These are phyloP conservation scores for Mariannaea elegans DNA, from an alignment of 2,329 filamentous ascomycete genomes.

Conservation along the genomic window DNA sequence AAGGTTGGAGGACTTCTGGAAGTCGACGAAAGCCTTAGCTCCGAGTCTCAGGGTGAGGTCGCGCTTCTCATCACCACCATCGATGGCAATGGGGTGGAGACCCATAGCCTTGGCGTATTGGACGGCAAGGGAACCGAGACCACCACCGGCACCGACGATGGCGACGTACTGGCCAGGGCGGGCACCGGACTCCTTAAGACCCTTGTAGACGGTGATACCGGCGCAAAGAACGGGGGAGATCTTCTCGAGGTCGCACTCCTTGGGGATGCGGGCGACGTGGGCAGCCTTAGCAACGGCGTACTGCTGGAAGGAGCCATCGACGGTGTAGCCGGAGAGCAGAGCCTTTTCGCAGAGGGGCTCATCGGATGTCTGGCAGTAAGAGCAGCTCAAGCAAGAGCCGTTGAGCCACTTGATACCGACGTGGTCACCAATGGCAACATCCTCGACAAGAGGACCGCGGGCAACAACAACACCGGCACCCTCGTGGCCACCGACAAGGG, in stretches of 20 bases:
- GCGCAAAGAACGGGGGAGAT: constrained; percentile 85
- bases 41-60: constrained; percentile 76
- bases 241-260: constrained; percentile 78
- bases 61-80: constrained; percentile 83
- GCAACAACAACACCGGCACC: constrained; percentile 86
- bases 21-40: constrained; percentile 81
- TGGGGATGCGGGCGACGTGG: constrained; percentile 83
- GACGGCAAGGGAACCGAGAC: constrained; percentile 78
- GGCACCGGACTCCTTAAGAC: constrained; percentile 83
- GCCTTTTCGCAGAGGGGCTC: constrained; percentile 84
- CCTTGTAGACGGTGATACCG: constrained; percentile 90
- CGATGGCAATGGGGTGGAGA: constrained; percentile 80
- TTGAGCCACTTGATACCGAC: constrained; percentile 96
- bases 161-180: constrained; percentile 81
- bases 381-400: constrained; percentile 83
- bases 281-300: constrained; percentile 88
- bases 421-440: constrained; percentile 83
- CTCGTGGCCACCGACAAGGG: constrained; percentile 83
- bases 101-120: constrained; percentile 96
- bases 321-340: constrained; percentile 86
- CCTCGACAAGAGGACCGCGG: constrained; percentile 77
- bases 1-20: constrained; percentile 76
- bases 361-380: constrained; percentile 82
- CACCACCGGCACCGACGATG: constrained; percentile 87
- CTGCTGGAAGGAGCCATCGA: constrained; percentile 93